Conservation (phyloP, 805 yeast genomes). For the Lachancea nothofagi region DNA sequence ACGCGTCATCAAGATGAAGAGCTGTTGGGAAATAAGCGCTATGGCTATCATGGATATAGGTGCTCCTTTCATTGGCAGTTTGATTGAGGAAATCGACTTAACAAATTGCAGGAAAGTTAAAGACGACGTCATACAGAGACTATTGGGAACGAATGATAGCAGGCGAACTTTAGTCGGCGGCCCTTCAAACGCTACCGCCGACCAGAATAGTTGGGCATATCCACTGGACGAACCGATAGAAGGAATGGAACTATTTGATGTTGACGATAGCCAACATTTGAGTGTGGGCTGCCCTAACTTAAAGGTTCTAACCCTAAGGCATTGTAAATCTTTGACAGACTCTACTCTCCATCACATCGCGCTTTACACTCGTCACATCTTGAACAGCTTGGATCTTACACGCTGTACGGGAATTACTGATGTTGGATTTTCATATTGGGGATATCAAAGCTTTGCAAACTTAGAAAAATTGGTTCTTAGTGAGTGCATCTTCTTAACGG, state of each 20-base stretch:
- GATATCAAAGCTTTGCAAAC: slow-evolving; percentile 48
- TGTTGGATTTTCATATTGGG: slow-evolving; percentile 64
- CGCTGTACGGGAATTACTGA: slow-evolving; percentile 78
- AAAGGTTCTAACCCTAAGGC: slow-evolving; percentile 52
- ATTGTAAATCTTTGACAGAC: slow-evolving; percentile 73
- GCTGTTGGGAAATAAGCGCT: slow-evolving; percentile 73
- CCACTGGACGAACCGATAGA: slow-evolving; percentile 25
- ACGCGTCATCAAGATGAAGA: slow-evolving; percentile 50
- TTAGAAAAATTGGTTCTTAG: slow-evolving; percentile 49
- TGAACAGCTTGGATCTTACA: slow-evolving; percentile 56
- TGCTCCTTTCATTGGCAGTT: slow-evolving; percentile 55
- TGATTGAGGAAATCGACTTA: slow-evolving; percentile 55
- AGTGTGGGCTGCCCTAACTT: slow-evolving; percentile 55
- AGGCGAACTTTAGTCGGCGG: background rate
- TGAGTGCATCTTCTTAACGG: slow-evolving; percentile 72
- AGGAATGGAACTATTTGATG: slow-evolving; percentile 29
- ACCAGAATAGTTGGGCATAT: slow-evolving; percentile 3
- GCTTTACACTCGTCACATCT: slow-evolving; percentile 47
- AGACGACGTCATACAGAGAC: slow-evolving; percentile 63
- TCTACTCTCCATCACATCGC: slow-evolving; percentile 59
- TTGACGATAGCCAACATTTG: slow-evolving; percentile 1
- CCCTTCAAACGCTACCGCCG: background rate
- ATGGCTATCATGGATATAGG: slow-evolving; percentile 79
- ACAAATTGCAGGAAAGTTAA: slow-evolving; percentile 69
- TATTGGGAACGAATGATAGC: slow-evolving; percentile 43